Conservation (phyloP, 2,329 filamentous ascomycete genomes). For the Colletotrichum tofieldiae region DNA sequence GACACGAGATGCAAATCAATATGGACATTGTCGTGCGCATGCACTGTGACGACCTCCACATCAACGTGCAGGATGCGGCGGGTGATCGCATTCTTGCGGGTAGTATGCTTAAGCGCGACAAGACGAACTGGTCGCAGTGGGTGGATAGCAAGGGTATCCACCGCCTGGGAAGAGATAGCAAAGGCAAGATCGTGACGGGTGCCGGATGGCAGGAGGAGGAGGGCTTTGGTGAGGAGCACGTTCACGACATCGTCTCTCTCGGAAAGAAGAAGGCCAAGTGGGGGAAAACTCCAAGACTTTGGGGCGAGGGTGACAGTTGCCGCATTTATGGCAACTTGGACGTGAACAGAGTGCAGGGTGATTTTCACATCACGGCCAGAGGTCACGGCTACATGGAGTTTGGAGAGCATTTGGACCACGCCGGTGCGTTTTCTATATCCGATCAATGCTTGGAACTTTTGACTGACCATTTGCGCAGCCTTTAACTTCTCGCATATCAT, state of each 20-base stretch:
- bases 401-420: conserved; percentile 86
- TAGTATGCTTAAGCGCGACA: conserved; percentile 79
- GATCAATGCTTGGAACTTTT: not conserved
- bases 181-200: conserved; percentile 70
- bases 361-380: conserved; percentile 96
- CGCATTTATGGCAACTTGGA: conserved; percentile 91
- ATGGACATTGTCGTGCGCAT: conserved; percentile 93
- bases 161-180: conserved; percentile 68
- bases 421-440: conserved; percentile 68
- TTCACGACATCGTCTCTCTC: conserved; percentile 90
- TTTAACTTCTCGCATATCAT: conserved; percentile 99
- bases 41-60: conserved; percentile 88
- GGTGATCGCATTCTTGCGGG: conserved; percentile 93
- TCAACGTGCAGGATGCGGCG: conserved; percentile 97
- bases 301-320: conserved; percentile 79
- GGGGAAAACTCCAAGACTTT: conserved; percentile 82
- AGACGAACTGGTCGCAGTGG: conserved; percentile 89
- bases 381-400: conserved; percentile 94
- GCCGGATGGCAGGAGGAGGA: conserved; percentile 77
- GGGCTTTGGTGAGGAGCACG: conserved; percentile 84
- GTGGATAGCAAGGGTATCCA: conserved; percentile 78
- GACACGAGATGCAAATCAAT: conserved; percentile 92
- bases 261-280: conserved; percentile 75
- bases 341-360: conserved; percentile 96
- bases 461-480: conserved; percentile 61